phyloP scores from a whole-genome alignment of 345 rosid species.

The Pelargonium nanum region DNA sequence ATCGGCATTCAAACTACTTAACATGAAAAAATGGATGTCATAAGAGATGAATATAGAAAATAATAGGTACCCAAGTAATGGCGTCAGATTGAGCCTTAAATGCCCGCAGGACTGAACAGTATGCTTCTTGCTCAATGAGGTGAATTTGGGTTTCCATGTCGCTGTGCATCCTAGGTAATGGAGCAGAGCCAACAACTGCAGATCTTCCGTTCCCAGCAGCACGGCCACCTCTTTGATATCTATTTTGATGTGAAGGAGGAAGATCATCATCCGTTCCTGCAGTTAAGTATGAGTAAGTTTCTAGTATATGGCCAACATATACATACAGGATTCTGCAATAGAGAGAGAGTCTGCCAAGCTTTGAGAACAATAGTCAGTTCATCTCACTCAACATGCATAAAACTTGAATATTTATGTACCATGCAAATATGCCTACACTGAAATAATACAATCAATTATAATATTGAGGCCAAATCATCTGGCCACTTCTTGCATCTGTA shows the following conservation, averaged over 20 bases:
- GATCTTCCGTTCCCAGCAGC: constrained; percentile 83
- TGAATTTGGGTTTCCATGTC: constrained; percentile 94
- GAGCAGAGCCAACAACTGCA: constrained; percentile 42
- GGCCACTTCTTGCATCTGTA: too few species aligned
- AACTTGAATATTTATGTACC: too few species aligned
- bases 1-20: constrained; percentile 5
- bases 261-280: constrained; percentile 97
- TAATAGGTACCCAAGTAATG: constrained; percentile 72
- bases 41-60: neutral
- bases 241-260: constrained; percentile 85
- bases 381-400: neutral
- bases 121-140: constrained; percentile 88
- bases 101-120: constrained; percentile 77
- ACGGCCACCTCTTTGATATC: constrained; percentile 68
- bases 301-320: neutral
- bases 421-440: too few species aligned
- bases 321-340: neutral
- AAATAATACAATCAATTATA: too few species aligned
- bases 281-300: constrained; percentile 12
- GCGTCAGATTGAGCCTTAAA: constrained; percentile 98
- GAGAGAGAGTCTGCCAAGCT: too few species aligned
- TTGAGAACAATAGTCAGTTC: neutral
- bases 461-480: too few species aligned
- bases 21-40: neutral
- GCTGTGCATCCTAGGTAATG: constrained; percentile 53